Base-by-base conservation (phyloP, 805 yeast genomes). In the Candida hispaniensis region DNA sequence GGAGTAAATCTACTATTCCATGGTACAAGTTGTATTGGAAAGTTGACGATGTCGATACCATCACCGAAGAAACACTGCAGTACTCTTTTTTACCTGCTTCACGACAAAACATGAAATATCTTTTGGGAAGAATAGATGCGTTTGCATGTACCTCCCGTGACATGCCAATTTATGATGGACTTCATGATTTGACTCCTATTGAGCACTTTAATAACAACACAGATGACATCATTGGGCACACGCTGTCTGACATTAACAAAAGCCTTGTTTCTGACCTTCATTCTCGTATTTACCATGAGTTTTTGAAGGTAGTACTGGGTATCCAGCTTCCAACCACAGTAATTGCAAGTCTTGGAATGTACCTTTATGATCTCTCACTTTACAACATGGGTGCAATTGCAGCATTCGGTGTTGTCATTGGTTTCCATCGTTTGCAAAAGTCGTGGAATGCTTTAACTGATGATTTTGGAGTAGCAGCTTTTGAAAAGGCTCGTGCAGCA, bases 1-100 rank as follows among this genome's bases (percentile, higher is more conserved):
- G 41, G 36, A 41, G 42, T 14, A 11, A 29, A 14, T 19, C 38
- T 5, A 38, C 40, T 6, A 39, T 58, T 16, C 50, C 59, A 2
- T 60, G 63, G 62, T 59, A 52, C 49, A 56, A 58, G 35, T 47
- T 60, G 16, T 60, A 56, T 38, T 48, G 42, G 35, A 43, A 46
- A 6, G 50, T 52, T 11, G 65, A 60, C 39, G 65, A 60, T 33
- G 48, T 60, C 3, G 50, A 53, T 22, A 47, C 46, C n/a, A 34
- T 44, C 6, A 42, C 49, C 4, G 21, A 41, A 14, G 30, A 41
- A 6, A 36, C 33, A 2, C 39, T 56, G 4, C 19, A 34, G 8
- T 32, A 17, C 10, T 29, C 36, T 4, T 54, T 48, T 21, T 27
- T 59, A 33, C 59, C 60, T 2, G 36, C 41, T 8, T 36, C 61